Evolutionary conservation across 306 rosid species (phyloP).

Genomic region (Vigna radiata): DNA sequence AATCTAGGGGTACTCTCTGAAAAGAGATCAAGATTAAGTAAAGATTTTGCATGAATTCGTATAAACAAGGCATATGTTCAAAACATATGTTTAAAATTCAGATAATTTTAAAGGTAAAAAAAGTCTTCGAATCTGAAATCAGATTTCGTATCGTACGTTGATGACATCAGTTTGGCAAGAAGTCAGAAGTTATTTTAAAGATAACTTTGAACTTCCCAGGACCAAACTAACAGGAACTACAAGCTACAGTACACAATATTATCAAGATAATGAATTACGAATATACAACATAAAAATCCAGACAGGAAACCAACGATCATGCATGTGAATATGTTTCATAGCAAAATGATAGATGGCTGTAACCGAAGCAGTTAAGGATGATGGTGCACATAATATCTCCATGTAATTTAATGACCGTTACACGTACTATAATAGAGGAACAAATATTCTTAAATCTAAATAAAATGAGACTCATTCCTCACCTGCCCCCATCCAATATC

Average conservation of each 20-base stretch:
- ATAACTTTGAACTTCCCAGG: neutral
- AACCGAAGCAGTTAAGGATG: constrained; percentile 31
- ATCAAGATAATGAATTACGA: neutral
- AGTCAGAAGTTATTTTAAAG: constrained; percentile 15
- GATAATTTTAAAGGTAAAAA: neutral
- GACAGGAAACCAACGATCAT: constrained; percentile 1
- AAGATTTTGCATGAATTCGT: constrained; percentile 18
- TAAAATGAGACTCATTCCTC: constrained; percentile 39
- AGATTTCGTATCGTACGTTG: constrained; percentile 16
- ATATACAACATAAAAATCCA: constrained; percentile 1
- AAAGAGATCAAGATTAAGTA: constrained; percentile 43
- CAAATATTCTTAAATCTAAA: constrained; percentile 30
- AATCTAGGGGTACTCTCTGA: constrained; percentile 77
- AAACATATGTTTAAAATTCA: constrained; percentile 32
- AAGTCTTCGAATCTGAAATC: constrained; percentile 28
- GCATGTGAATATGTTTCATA: neutral
- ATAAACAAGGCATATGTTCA: constrained; percentile 1
- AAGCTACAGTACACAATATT: neutral
- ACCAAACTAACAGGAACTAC: constrained; percentile 11
- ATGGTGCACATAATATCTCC: constrained; percentile 1
- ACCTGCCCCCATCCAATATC: constrained; percentile 99
- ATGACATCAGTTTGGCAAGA: constrained; percentile 21
- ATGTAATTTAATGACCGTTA: constrained; percentile 11
- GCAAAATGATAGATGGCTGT: constrained; percentile 19
- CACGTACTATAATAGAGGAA: constrained; percentile 40